phyloP scores from a whole-genome alignment of 805 yeast species.

The Teunomyces barrocoloradensis region DNA sequence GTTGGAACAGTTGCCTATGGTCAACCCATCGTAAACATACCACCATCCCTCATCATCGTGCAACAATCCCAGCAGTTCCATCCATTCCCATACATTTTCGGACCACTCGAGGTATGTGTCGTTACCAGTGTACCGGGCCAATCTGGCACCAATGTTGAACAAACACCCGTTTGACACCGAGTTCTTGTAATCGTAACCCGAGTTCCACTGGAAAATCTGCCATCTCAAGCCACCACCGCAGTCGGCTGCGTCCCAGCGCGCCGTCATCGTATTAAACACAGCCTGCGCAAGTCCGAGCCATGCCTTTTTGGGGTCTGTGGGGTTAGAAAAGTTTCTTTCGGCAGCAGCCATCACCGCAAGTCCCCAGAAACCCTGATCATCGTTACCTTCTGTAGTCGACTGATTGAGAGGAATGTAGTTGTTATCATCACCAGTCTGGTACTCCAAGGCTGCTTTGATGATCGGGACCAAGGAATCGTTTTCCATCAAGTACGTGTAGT shows the following conservation, averaged over 20 bases:
- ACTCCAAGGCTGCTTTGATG: slow-evolving; percentile 60
- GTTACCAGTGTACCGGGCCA: slow-evolving; percentile 41
- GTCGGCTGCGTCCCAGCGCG: slow-evolving; percentile 38
- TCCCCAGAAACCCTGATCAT: slow-evolving; percentile 98
- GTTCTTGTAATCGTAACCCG: slow-evolving; percentile 46
- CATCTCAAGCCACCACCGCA: slow-evolving; percentile 47
- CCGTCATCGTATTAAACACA: slow-evolving; percentile 44
- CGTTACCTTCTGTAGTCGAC: slow-evolving; percentile 92
- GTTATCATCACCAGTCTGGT: slow-evolving; percentile 64
- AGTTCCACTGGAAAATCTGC: slow-evolving; percentile 50
- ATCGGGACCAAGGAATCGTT: slow-evolving; percentile 63
- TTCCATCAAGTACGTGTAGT: slow-evolving; percentile 68
- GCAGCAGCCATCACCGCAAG: slow-evolving; percentile 90
- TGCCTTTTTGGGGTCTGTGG: slow-evolving; percentile 29
- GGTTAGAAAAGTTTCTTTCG: slow-evolving; percentile 76
- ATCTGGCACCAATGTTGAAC: slow-evolving; percentile 44
- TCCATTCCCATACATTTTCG: slow-evolving; percentile 45
- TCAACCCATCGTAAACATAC: slow-evolving; percentile 76
- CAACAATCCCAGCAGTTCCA: slow-evolving; percentile 41
- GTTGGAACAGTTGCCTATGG: slow-evolving; percentile 58
- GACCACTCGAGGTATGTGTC: slow-evolving; percentile 41
- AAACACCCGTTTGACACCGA: slow-evolving; percentile 45
- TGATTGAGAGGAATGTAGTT: slow-evolving; percentile 88
- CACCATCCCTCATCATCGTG: slow-evolving; percentile 40
- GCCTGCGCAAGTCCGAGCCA: slow-evolving; percentile 45